Base-by-base conservation (phyloP, 2,329 filamentous ascomycete species). In the Aspergillus spinulosporus region DNA sequence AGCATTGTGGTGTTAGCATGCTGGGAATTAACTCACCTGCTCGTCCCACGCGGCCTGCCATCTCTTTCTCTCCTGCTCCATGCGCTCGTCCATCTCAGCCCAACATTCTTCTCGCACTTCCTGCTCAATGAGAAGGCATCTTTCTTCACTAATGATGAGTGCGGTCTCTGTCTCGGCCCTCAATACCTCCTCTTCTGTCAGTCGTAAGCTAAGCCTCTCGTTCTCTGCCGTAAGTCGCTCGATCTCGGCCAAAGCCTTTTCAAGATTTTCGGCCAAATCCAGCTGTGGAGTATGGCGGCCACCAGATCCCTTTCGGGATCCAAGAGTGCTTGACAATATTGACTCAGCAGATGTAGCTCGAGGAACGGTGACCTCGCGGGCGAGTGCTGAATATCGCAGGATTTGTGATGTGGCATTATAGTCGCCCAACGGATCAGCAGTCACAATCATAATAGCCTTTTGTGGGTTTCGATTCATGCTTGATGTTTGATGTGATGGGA, bases 361-460 rank as follows among this genome's bases (percentile, higher is more conserved):
- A 4, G 92, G 92, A 1, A 97, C 90, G 0, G 93, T 95, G 8
- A 97, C 89, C 75, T 97, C 93, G 15, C 92, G 86, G 0, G 94
- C 94, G 3, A 99, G 82, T 0, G 94, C 93, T 21, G 90, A 94
- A 75, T 99, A 99, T 14, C 93, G 87, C 1, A 99, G 80, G 59
- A 99, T 97, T 69, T 97, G 94, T 4, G 90, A 95, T 0, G 94
- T 99, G 9, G 94, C 92, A 69, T 97, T 97, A 78, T 92, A 97
- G 73, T 99, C 94, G 37, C 94, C 93, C 9, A 89, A 76, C 0
- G 94, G 90, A 67, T 99, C 93, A 2, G 93, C 94, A 0, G 93
- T 96, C 12, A 97, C 93, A 55, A 99, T 89, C 92, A 99, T 97
- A 66, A 96, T 86, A 1, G 88, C 92, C 67, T 89, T 92, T 70